These are phyloP conservation scores for Cymbopogon flexuosus DNA, from an alignment of 202 grass and related monocot genomes.

Conservation along the genomic window DNA sequence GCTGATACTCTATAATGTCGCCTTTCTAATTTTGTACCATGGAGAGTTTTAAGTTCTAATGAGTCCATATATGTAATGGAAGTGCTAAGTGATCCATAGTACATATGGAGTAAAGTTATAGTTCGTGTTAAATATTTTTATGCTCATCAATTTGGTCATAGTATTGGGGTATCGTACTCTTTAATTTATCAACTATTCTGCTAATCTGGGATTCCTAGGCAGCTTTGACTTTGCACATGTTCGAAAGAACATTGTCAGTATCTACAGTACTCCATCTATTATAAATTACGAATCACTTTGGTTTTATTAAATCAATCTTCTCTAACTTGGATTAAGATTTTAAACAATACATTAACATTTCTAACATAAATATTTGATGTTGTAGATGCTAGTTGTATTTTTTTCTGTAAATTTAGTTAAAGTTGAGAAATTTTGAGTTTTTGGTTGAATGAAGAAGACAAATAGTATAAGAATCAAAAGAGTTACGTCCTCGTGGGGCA, in stretches of 20 bases:
- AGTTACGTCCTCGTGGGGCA: not conserved
- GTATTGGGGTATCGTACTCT: not conserved
- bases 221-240: not conserved
- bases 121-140: not conserved
- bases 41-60: conserved; percentile 16
- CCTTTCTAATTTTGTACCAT: conserved; percentile 10
- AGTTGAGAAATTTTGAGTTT: not conserved
- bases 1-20: conserved; percentile 23
- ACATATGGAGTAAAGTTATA: not conserved
- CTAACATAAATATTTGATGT: not conserved
- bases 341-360: not conserved
- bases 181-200: not conserved
- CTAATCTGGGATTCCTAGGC: not conserved
- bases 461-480: not conserved
- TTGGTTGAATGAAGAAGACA: not conserved
- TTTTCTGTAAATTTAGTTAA: not conserved
- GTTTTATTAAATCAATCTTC: not conserved
- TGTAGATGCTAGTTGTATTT: not conserved
- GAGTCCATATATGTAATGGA: conserved; percentile 20
- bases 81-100: conserved; percentile 14
- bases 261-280: not conserved
- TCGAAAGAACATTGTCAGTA: not conserved
- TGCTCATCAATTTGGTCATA: not conserved
- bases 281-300: not conserved
- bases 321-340: not conserved